Evolutionary conservation across 2,329 filamentous ascomycete genomes (phyloP).

Genomic region (Fusarium pseudocircinatum): DNA sequence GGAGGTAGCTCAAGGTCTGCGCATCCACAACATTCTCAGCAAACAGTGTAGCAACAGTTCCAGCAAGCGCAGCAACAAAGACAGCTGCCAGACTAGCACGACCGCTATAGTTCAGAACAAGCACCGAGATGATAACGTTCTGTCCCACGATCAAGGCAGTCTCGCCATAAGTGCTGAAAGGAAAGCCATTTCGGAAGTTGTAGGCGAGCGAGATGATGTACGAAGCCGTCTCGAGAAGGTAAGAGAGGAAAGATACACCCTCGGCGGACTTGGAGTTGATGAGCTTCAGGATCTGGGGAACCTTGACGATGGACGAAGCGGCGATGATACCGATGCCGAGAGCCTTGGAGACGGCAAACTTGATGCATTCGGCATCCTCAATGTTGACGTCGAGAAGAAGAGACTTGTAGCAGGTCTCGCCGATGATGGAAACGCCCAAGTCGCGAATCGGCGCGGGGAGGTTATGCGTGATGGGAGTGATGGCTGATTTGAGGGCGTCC

Average conservation of each 20-base stretch:
- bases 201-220: conserved; percentile 93
- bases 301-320: conserved; percentile 91
- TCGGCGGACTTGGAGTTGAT: conserved; percentile 80
- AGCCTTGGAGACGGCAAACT: conserved; percentile 89
- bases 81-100: conserved; percentile 73
- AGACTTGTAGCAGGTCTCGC: conserved; percentile 83
- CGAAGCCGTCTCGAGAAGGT: conserved; percentile 88
- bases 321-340: conserved; percentile 94
- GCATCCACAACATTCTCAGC: conserved; percentile 71
- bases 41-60: conserved; percentile 75
- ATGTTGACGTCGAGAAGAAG: conserved; percentile 87
- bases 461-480: conserved; percentile 76
- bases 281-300: conserved; percentile 96
- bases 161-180: conserved; percentile 97
- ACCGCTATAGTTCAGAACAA: conserved; percentile 87
- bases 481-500: conserved; percentile 68
- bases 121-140: conserved; percentile 86
- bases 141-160: conserved; percentile 90
- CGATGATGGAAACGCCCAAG: conserved; percentile 81
- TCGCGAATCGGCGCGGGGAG: conserved; percentile 80
- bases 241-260: conserved; percentile 89
- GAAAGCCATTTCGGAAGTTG: conserved; percentile 89
- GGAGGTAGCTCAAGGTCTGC: conserved; percentile 75
- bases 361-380: conserved; percentile 80
- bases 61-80: conserved; percentile 81